Evolutionary conservation across 2,329 filamentous ascomycete genomes (phyloP).

Genomic region (Fusarium cyanostomum): DNA sequence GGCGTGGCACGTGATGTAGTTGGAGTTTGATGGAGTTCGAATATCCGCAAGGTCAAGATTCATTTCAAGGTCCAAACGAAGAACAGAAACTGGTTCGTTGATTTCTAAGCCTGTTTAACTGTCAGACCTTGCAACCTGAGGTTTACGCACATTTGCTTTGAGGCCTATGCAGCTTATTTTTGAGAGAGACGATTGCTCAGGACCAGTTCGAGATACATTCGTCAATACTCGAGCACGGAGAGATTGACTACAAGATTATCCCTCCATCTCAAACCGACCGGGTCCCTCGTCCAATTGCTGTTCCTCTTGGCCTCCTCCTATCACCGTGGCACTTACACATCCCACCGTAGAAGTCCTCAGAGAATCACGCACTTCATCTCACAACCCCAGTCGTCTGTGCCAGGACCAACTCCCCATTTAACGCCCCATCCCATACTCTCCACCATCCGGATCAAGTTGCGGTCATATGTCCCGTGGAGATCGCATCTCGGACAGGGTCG

Average conservation of each 20-base stretch:
- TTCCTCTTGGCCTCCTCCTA: no score
- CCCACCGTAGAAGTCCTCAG: conserved; percentile 29
- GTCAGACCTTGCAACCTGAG: no score
- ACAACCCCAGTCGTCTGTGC: conserved; percentile 49
- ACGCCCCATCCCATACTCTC: conserved; percentile 54
- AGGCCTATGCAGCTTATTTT: no score
- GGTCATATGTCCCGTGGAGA: conserved; percentile 55
- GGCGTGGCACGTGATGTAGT: conserved; percentile 32
- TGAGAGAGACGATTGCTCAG: no score
- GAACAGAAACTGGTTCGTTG: no score
- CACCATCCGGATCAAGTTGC: conserved; percentile 59
- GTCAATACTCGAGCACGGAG: no score
- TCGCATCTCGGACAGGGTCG: conserved; percentile 56
- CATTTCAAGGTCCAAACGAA: background rate
- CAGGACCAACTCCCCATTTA: conserved; percentile 59
- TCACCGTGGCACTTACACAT: background rate
- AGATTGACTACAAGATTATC: no score
- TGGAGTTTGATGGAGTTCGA: background rate
- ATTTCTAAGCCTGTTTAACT: no score
- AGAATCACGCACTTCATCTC: conserved; percentile 50
- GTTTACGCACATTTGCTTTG: no score
- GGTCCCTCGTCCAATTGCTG: no score
- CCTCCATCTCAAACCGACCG: no score
- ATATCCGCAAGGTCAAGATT: background rate
- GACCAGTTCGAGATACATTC: no score